These are phyloP conservation scores for Dothistroma septosporum DNA, from an alignment of 2,329 filamentous ascomycete genomes.

Conservation along the genomic window DNA sequence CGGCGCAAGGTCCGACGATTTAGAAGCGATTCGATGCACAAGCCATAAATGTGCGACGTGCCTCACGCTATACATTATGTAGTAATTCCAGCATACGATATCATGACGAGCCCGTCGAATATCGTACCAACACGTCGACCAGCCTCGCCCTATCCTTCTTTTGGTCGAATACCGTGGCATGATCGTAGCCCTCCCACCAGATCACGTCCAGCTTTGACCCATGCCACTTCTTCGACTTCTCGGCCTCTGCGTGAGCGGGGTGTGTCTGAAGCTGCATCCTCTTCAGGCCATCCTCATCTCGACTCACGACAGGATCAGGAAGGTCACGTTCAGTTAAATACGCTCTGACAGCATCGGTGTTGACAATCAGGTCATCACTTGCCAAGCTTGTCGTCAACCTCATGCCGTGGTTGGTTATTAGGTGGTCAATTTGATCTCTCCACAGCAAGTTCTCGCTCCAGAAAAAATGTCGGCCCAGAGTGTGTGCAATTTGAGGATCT, in stretches of 20 bases:
- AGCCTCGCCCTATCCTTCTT: constrained; percentile 24
- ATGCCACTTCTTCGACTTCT: constrained; percentile 30
- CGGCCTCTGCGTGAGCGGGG: constrained; percentile 32
- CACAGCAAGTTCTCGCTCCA: constrained; percentile 68
- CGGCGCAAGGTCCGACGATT: not conserved
- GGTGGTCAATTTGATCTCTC: constrained; percentile 58
- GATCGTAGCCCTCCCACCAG: constrained; percentile 60
- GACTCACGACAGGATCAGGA: constrained; percentile 25
- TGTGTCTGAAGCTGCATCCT: constrained; percentile 29
- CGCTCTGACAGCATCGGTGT: constrained; percentile 54
- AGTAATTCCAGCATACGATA: not conserved
- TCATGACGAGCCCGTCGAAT: constrained; percentile 13
- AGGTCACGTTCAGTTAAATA: constrained; percentile 49
- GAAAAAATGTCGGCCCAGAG: constrained; percentile 63
- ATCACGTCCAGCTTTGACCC: constrained; percentile 53
- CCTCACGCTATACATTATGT: not conserved
- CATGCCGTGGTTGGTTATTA: constrained; percentile 30
- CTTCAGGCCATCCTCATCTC: constrained; percentile 19
- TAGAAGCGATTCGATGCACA: not conserved
- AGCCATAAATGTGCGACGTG: not conserved
- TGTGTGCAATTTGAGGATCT: constrained; percentile 63
- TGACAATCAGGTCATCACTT: constrained; percentile 61
- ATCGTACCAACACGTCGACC: constrained; percentile 27
- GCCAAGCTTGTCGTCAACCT: constrained; percentile 56
- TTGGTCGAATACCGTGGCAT: constrained; percentile 58